Conservation (phyloP, 768 basidiomycete species). For the Neoboletus brunneissimus region DNA sequence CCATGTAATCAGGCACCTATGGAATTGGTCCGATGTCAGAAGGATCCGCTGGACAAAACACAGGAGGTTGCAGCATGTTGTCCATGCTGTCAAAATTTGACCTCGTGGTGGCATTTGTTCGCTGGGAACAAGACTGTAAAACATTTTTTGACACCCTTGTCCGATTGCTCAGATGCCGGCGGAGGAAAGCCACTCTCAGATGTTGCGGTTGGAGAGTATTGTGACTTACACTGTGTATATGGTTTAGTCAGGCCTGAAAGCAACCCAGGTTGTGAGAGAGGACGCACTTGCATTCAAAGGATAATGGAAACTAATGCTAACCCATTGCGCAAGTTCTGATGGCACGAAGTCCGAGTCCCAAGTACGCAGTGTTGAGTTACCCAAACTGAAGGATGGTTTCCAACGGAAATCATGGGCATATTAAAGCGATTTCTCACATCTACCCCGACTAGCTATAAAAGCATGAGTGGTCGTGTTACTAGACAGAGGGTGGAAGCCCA, state of each 20-base stretch:
- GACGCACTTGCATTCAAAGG: not conserved
- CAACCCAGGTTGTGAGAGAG: not conserved
- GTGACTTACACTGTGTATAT: too few species aligned
- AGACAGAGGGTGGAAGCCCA: not conserved
- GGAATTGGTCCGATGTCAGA: not conserved
- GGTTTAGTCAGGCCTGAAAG: not conserved
- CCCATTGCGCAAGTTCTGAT: not conserved
- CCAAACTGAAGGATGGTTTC: too few species aligned
- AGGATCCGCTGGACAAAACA: not conserved
- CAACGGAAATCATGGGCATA: too few species aligned
- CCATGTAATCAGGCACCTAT: not conserved
- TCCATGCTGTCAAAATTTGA: not conserved
- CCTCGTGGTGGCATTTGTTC: not conserved
- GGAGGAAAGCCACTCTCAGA: not conserved
- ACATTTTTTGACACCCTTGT: not conserved
- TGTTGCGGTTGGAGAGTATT: not conserved
- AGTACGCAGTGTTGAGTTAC: too few species aligned
- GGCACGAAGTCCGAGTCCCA: too few species aligned
- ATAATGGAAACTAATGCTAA: not conserved
- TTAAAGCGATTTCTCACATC: too few species aligned
- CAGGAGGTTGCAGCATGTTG: not conserved
- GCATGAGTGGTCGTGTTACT: too few species aligned
- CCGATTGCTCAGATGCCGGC: not conserved
- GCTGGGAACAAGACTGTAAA: not conserved
- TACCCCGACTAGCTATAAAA: too few species aligned